Base-by-base conservation (phyloP, 768 basidiomycete genomes). In the Auricularia sp. region DNA sequence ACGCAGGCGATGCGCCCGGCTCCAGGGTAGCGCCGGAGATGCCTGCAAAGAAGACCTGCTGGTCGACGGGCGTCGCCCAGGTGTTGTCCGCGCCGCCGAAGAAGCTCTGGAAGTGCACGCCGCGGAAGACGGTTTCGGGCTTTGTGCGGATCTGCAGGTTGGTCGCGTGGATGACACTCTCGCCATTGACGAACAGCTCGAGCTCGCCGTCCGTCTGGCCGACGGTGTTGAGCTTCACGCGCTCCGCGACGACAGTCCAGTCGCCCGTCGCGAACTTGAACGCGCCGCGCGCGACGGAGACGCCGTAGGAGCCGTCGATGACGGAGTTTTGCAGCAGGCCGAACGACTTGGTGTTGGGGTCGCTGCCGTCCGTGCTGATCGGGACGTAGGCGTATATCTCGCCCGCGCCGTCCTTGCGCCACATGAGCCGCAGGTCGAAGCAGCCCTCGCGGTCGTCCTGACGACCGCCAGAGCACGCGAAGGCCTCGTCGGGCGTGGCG, bases 21-120 rank as follows among this genome's bases (percentile, higher is more conserved):
- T 6, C 29, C 51, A 75, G 81, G 71, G 88, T 81, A 44, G 85
- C 84, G 65, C 87, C 76, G 11, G 85, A 85, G 74, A 88, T 86
- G 73, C 87, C 87, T 67, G 86, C 81, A 76, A 90, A 88, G 73
- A 78, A 89, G 21, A 80, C 73, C 68, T 78, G 75, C 73, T 89
- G 87, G 62, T 81, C 78, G 70, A 82, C 81, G 16, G 87, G 84
- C 6, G 84, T 81, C n/a, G 85, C 87, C 76, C 77, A 89, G 33
- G 53, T 56, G 36, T 59, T 23, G 18, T 61, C 69, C 76, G 64
- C 68, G 81, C 84, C 86, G 60, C 87, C 87, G 68, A 91, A 90
- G 81, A 90, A 90, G n/a, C 87, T 87, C 75, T 90, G 86, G 79
- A 86, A 82, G 73, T 84, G 83, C 65, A 88, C 82, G 23, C 89